phyloP scores from a whole-genome alignment of 352 stramenopile species.

The Peronospora belbahrii region DNA sequence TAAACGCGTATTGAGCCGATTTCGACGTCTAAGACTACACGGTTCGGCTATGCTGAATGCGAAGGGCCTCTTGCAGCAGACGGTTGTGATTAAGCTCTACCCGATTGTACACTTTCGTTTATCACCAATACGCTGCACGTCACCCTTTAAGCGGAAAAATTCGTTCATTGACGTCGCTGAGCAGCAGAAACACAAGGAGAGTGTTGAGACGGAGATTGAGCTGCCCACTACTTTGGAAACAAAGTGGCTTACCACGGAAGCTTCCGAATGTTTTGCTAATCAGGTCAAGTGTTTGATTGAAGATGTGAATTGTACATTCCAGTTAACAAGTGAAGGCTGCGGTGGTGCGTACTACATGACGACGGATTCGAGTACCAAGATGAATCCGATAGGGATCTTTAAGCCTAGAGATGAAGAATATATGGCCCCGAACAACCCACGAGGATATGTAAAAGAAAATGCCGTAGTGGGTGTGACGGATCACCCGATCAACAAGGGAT shows the following conservation, averaged over 20 bases:
- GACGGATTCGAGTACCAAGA: constrained; percentile 18
- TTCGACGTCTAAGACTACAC: constrained; percentile 28
- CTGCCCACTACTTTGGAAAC: constrained; percentile 8
- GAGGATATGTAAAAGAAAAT: constrained; percentile 87
- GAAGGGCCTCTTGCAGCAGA: constrained; percentile 38
- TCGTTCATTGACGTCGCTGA: not conserved
- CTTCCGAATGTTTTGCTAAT: constrained; percentile 33
- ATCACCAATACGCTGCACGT: constrained; percentile 25
- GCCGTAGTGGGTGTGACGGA: constrained; percentile 71
- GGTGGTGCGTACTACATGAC: constrained; percentile 62
- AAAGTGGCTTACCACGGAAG: constrained; percentile 43
- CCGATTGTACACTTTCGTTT: constrained; percentile 38
- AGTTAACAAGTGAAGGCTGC: constrained; percentile 73
- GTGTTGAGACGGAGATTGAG: constrained; percentile 11
- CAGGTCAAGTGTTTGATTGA: constrained; percentile 32
- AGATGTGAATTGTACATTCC: constrained; percentile 32
- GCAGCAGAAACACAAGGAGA: constrained; percentile 1
- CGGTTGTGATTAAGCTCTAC: constrained; percentile 37
- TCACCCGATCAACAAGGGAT: constrained; percentile 80
- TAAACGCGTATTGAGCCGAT: constrained; percentile 18
- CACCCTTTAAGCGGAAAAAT: constrained; percentile 21
- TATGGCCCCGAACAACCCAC: constrained; percentile 97
- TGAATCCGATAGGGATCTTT: constrained; percentile 81
- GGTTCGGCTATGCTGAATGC: constrained; percentile 36
- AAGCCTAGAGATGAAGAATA: constrained; percentile 99